Evolutionary conservation across 2,329 filamentous ascomycete species (phyloP).

Genomic region (Trichoderma koningii): DNA sequence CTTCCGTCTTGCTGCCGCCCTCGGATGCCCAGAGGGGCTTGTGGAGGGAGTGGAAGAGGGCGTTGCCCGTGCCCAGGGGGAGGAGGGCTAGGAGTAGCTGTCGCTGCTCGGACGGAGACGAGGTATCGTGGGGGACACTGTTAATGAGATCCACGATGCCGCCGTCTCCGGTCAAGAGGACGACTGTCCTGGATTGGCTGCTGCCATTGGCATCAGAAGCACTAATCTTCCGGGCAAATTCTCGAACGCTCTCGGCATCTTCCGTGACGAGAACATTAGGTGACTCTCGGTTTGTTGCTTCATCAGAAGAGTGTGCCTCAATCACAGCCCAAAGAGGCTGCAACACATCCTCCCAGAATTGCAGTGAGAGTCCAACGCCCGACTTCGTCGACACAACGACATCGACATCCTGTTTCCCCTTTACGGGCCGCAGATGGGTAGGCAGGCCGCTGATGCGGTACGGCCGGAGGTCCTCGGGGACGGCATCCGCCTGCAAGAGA

Average conservation of each 20-base stretch:
- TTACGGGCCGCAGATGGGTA: conserved; percentile 37
- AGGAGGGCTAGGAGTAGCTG: conserved; percentile 55
- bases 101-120: neutral
- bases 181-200: conserved; percentile 53
- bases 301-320: conserved; percentile 31
- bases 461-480: conserved; percentile 42
- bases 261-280: conserved; percentile 60
- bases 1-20: neutral
- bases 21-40: conserved; percentile 54
- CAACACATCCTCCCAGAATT: conserved; percentile 59
- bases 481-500: conserved; percentile 36
- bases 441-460: conserved; percentile 45
- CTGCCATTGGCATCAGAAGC: conserved; percentile 30
- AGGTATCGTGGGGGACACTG: conserved; percentile 41
- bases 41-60: conserved; percentile 63
- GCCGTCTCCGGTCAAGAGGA: conserved; percentile 86
- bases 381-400: conserved; percentile 69
- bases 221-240: conserved; percentile 55
- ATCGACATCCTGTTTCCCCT: conserved; percentile 48
- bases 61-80: conserved; percentile 67
- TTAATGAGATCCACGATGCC: conserved; percentile 84
- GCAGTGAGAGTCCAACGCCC: conserved; percentile 59
- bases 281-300: neutral
- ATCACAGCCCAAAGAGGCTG: conserved; percentile 55
- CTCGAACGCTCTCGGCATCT: conserved; percentile 62